Evolutionary conservation across 176 grass and related monocot genomes (phyloP), one percentile per base, ranked within the genome.

Genomic region (Oryza officinalis): DNA sequence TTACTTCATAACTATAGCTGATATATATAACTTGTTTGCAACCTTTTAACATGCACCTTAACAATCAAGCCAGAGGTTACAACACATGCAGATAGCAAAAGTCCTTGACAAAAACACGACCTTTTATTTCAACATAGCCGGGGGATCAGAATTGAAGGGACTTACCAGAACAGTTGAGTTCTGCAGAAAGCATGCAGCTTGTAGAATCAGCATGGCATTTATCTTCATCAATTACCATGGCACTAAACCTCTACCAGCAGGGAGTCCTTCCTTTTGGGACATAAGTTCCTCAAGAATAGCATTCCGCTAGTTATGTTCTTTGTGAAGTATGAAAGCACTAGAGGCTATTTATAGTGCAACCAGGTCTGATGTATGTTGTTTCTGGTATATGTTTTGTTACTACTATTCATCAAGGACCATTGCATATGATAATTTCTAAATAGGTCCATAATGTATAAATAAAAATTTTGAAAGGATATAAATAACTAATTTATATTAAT

Each of bases 151-250:
- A 33, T 37, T 12, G 28, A 54, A 75, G 44, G 44, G 6, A 28
- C 44, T 67, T 68, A 81, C 85, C 61, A 68, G 30, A 60, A 41
- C 59, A 86, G 10, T 86, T 57, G 1, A 31, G 8, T n/a, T 67
- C 15, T 20, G 49, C 49, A 44, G 23, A 66, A 28, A 86, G 77
- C 26, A 74, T 75, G 60, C 23, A 44, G 15, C 49, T 66, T 33
- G 77, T 20, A 44, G 60, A 67, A 25, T 20, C 15, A 1, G 70
- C 61, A 75, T 86, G 60, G 9, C 1, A 4, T 31, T 67, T 6
- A 75, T 86, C 70, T 68, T 81, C 61, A 65, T 86, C 70, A 50
- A 86, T 38, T 5, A 68, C 44, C 4, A 86, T 25, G 45, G 74
- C 61, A 43, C 44, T 12, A 44, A 75, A 30, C 17, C 38, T 30